Evolutionary conservation across 495 filamentous ascomycete species (phyloP), one percentile per base, ranked within the genome.

Genomic region (Podospora comata): DNA sequence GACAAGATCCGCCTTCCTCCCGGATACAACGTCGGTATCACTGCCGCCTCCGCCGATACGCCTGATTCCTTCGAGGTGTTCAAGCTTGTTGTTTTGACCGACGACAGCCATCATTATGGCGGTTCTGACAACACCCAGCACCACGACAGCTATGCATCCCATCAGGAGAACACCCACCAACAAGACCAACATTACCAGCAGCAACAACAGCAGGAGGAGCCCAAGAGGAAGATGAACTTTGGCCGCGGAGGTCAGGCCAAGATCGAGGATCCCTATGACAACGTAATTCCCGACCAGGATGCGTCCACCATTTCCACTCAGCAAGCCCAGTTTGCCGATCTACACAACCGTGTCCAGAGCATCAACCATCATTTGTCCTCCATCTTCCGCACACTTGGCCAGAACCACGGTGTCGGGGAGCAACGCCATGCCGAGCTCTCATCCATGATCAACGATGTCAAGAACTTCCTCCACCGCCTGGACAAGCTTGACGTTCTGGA

Each of bases 1-100:
- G 82, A 90, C 75, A 90, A 92, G 81, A 84, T 97, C 70, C 78
- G 80, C 56, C 84, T 99, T 34, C 94, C 95, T 9, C 75, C 84
- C 6, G 91, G 90, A 72, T 96, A 98, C 79, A 87, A 86, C 77
- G 92, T 96, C 68, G 95, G 95, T 74, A 80, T 99, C 69, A 90
- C 91, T 2, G 95, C 94, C 39, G 91, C 90, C 4, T 93, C 92
- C 7, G 92, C 92, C 30, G 93, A 97, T 68, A 93, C 86, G 71
- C 92, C 95, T 0, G 95, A 99, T 77, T 96, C 92, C 30, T 97
- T 97, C 76, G 95, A 99, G 79, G 77, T 95, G 68, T 94, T 93
- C 83, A 96, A 94, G 72, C 87, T 98, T 73, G 80, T 91, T 53
- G 83, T 94, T 48, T 84, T 88, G 74, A 86, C 83, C 16, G 81